Base-by-base conservation (phyloP, 108 stramenopile species). In the Schizochytrium sp. region DNA sequence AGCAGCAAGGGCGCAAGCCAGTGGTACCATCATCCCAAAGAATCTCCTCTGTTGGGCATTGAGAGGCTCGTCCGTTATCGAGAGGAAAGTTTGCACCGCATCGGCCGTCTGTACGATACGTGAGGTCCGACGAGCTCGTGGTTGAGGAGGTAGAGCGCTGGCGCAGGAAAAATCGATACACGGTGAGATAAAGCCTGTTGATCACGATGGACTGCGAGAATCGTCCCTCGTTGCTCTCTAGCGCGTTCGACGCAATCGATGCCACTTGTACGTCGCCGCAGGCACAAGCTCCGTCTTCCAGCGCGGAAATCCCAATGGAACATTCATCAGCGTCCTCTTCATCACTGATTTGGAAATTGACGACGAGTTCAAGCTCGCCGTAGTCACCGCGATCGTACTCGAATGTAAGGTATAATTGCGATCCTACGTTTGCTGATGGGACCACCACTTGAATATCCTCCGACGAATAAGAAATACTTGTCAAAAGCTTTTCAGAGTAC, bases 11-110 rank as follows among this genome's bases (percentile, higher is more conserved):
- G 23, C 76, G 76, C 51, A 53, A 14, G 45, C 76, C 76, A 55
- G 51, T 83, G 14, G 76, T 83, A 8, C 76, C 76, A 23, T 83
- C 76, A 83, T 83, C 76, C 76, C 76, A 83, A 12, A 83, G 76
- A 53, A 83, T 83, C 76, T 83, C 76, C 4, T 83, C 76, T 53
- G 76, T 83, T 0, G 76, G 76, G 23, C 76, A 83, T 23, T 53
- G 45, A 6, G 76, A 83, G 10, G 76, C 76, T 6, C 28, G 48
- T n/a, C 76, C 76, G 23, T 12, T 53, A 14, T 83, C 76, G 19
- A 83, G 28, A 12, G 76, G 76, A 34, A 53, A 83, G 51, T 83
- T 53, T 0, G 23, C 12, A 6, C 76, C 76, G 28, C 76, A 83
- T 21, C 76, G 76, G 1, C 76, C 76, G 51, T 83, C 76, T 25